Evolutionary conservation across 495 filamentous ascomycete species (phyloP), one percentile per base, ranked within the genome.

Genomic region (Annulohypoxylon nitens): DNA sequence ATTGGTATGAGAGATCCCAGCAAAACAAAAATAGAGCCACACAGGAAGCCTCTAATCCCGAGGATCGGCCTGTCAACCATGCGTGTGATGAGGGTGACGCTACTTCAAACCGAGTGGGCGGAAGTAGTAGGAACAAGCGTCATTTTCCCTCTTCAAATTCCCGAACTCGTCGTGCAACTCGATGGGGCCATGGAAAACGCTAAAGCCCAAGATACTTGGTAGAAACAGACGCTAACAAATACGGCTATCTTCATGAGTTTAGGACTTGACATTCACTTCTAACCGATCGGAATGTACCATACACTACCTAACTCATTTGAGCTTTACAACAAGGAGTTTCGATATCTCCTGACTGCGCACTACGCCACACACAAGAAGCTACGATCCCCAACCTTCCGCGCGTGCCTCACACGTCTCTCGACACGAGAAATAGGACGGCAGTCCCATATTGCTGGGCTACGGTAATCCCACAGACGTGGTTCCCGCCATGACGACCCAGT

Each of bases 1-100:
- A 99, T 80, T 99, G 96, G 96, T 98, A 95, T 82, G 85, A 63
- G 54, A 67, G 63, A 63, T 73, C 80, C 74, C 75, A 73, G 11
- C 55, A 70, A 68, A 54, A 47, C 53, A 68, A 76, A 16, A 61
- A 64, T 3, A 69, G 34, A 23, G 60, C 39, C 70, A 26, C 61
- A 48, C 60, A 72, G 63, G 64, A 68, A 26, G 34, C 5, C 63
- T 25, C 54, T 54, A 45, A 58, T 39, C 50, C 53, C 25, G 48
- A 55, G 45, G 65, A 41, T 41, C 33, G 34, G 57, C 55, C 62
- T 70, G 58, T 43, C 12, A 20, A 39, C 10, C 9, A 50, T 48
- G 18, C 57, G 39, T 25, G n/a, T 41, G 64, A 54, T 61, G 50
- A 55, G 55, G 57, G 73, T 23, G 54, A 62, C 58, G 57, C 64